Percentiles rank a stretch among this genome's conserved stretches.
Evolutionary conservation across 164 flowering plant species (phyloP).

Genomic region (Stephania japonica): DNA sequence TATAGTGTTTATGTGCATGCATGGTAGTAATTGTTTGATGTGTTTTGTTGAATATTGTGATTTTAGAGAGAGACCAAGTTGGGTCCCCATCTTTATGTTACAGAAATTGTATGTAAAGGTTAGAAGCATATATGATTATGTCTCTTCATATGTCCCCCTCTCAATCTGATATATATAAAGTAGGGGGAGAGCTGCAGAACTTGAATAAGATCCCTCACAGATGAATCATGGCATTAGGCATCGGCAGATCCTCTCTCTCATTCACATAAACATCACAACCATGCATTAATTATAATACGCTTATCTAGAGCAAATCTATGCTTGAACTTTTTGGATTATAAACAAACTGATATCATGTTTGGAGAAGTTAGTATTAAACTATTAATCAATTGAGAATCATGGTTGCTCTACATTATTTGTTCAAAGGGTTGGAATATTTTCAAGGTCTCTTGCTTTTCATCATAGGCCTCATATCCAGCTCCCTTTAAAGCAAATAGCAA

Average conservation of each 20-base stretch:
- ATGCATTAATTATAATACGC: constrained; percentile 3
- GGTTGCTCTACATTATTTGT: constrained; percentile 1
- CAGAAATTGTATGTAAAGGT: constrained; percentile 31
- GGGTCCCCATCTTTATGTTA: constrained; percentile 19
- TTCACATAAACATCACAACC: background rate
- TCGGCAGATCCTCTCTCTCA: background rate
- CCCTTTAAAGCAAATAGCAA: background rate
- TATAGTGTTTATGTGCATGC: background rate
- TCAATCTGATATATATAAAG: constrained; percentile 9
- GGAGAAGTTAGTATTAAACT: background rate
- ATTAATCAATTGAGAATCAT: background rate
- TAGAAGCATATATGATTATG: constrained; percentile 48
- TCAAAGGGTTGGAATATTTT: background rate
- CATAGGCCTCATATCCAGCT: background rate
- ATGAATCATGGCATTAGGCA: constrained; percentile 14
- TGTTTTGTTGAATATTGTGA: constrained; percentile 23
- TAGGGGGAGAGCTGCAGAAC: constrained; percentile 2
- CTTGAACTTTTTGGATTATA: background rate
- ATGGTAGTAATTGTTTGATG: constrained; percentile 10
- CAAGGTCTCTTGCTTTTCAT: background rate
- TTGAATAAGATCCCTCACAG: constrained; percentile 12
- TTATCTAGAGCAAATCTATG: background rate
- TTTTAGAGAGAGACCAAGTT: background rate
- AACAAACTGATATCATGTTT: background rate
- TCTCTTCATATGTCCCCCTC: constrained; percentile 35